Percentiles rank a stretch among this genome's conserved stretches.
These are phyloP conservation scores for Penicillium soppii DNA, from an alignment of 495 filamentous ascomycete species.

Conservation along the genomic window DNA sequence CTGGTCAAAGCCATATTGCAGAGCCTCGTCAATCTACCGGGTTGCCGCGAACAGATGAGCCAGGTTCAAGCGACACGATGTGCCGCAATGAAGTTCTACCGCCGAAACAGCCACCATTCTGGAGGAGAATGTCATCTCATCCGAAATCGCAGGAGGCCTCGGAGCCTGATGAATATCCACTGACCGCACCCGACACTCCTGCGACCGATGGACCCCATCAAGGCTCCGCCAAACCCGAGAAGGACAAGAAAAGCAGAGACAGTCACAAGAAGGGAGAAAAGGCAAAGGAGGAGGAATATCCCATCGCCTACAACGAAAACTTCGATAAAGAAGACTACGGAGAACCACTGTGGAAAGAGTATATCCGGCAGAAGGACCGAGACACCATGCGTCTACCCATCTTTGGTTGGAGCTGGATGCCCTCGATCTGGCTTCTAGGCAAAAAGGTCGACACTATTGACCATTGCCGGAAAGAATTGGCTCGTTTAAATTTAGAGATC, in stretches of 20 bases:
- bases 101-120: conserved; percentile 44
- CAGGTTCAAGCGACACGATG: background rate
- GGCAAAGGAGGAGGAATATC: conserved; percentile 59
- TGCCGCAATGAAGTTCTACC: conserved; percentile 12
- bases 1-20: background rate
- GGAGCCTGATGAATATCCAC: conserved; percentile 39
- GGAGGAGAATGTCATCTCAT: conserved; percentile 40
- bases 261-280: conserved; percentile 35
- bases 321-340: conserved; percentile 61
- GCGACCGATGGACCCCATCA: conserved; percentile 13
- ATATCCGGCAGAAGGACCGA: conserved; percentile 75
- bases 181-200: conserved; percentile 36
- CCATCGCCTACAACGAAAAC: conserved; percentile 65
- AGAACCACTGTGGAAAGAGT: conserved; percentile 78
- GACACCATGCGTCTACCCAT: conserved; percentile 81
- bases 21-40: background rate
- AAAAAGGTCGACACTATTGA: conserved; percentile 96
- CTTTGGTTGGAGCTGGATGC: conserved; percentile 80
- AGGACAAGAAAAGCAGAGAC: conserved; percentile 15
- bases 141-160: conserved; percentile 25
- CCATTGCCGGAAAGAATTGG: conserved; percentile 83
- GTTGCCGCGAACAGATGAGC: background rate
- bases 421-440: conserved; percentile 73
- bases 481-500: conserved; percentile 88
- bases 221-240: conserved; percentile 19